These are phyloP conservation scores for Penicillium sclerotigenum DNA, from an alignment of 2,329 filamentous ascomycete species.

Conservation along the genomic window DNA sequence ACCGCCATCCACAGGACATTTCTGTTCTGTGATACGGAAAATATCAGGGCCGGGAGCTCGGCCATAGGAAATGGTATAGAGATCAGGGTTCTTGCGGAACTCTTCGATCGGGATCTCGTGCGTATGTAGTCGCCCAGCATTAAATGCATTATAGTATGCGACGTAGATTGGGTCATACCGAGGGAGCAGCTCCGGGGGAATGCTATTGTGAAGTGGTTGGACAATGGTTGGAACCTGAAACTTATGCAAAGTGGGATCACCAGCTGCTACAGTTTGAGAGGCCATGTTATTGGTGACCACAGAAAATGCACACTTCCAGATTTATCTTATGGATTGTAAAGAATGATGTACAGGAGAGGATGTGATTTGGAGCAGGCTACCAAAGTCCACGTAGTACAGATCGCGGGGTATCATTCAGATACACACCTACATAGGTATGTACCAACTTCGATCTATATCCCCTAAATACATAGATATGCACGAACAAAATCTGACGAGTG, in stretches of 20 bases:
- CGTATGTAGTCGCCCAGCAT: conserved; percentile 41
- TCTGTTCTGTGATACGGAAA: conserved; percentile 41
- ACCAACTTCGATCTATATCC: not conserved
- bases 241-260: conserved; percentile 25
- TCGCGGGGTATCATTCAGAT: not conserved
- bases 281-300: conserved; percentile 2
- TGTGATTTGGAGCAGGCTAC: not conserved
- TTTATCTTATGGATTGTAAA: not conserved
- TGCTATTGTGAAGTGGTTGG: conserved; percentile 44
- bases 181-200: conserved; percentile 36
- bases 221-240: conserved; percentile 22
- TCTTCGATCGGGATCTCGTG: conserved; percentile 44
- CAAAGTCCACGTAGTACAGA: not conserved
- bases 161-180: conserved; percentile 43
- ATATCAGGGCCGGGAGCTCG: conserved; percentile 37
- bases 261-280: conserved; percentile 3
- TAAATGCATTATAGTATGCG: conserved; percentile 44
- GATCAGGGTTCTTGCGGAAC: conserved; percentile 40
- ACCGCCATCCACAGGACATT: conserved; percentile 39
- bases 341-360: not conserved
- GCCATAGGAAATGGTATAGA: conserved; percentile 41
- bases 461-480: too few species aligned
- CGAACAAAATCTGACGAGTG: not conserved
- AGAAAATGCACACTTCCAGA: not conserved
- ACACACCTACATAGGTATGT: not conserved